Conservation (phyloP, 2,329 filamentous ascomycete genomes). For the Coleophoma cylindrospora region DNA sequence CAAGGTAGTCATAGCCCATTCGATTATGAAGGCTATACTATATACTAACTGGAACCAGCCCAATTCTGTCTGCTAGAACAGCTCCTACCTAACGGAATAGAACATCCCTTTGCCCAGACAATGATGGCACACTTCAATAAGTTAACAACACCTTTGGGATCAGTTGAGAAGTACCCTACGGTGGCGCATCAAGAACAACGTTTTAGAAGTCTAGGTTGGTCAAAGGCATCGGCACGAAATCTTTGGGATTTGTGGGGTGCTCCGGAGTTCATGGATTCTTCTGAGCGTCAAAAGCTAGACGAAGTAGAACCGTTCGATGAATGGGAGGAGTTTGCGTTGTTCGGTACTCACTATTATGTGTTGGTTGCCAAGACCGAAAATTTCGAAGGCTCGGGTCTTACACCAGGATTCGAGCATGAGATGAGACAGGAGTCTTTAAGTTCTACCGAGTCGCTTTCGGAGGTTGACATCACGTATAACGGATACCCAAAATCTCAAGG, state of each 20-base stretch:
- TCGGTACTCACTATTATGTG: constrained; percentile 79
- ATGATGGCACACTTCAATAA: constrained; percentile 85
- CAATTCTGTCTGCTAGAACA: constrained; percentile 87
- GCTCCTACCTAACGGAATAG: constrained; percentile 69
- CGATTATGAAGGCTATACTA: background rate
- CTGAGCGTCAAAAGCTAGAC: constrained; percentile 60
- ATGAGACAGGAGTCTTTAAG: background rate
- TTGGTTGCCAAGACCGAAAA: constrained; percentile 47
- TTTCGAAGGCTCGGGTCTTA: background rate
- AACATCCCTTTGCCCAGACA: constrained; percentile 79
- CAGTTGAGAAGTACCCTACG: constrained; percentile 65
- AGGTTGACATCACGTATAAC: constrained; percentile 25
- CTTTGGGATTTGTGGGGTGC: constrained; percentile 83
- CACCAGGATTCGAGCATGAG: background rate
- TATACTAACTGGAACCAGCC: constrained; percentile 39
- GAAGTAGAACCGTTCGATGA: constrained; percentile 82
- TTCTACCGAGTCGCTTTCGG: background rate
- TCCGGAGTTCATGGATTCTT: constrained; percentile 54
- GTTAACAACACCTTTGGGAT: constrained; percentile 71
- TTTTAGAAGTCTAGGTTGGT: constrained; percentile 68
- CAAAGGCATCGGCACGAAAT: constrained; percentile 54
- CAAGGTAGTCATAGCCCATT: constrained; percentile 45
- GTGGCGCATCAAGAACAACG: constrained; percentile 61
- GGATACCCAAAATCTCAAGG: constrained; percentile 34
- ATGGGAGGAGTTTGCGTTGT: constrained; percentile 90